phyloP scores from a whole-genome alignment of 2,329 filamentous ascomycete genomes.

The Diaporthe eres region DNA sequence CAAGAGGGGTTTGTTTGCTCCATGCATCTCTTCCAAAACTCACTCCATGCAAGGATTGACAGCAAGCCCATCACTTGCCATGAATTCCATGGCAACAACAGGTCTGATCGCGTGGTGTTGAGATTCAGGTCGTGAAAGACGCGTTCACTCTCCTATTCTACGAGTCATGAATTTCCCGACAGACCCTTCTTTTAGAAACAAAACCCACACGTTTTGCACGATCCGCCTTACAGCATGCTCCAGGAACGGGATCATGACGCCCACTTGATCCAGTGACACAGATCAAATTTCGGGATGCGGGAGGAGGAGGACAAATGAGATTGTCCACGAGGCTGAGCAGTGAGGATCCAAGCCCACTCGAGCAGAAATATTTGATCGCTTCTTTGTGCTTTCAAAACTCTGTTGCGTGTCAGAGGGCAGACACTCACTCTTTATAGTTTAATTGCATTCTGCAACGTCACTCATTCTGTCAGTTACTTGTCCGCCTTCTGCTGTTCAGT shows the following conservation, averaged over 20 bases:
- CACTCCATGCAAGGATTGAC: no score
- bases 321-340: constrained; percentile 13
- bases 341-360: background rate
- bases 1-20: background rate
- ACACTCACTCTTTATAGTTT: constrained; percentile 5
- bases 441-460: constrained; percentile 10
- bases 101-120: background rate
- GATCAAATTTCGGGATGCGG: constrained; percentile 24
- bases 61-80: background rate
- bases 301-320: background rate
- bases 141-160: background rate
- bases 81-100: background rate
- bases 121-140: background rate
- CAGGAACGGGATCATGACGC: background rate
- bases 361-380: background rate
- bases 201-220: background rate
- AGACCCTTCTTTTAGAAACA: background rate
- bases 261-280: constrained; percentile 1
- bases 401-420: background rate
- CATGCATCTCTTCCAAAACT: background rate
- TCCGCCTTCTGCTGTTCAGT: background rate
- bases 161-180: constrained; percentile 26
- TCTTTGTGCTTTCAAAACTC: background rate
- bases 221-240: background rate
- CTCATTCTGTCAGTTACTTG: background rate